Evolutionary conservation across 2,329 filamentous ascomycete species (phyloP).

Genomic region (Alternaria dauci): DNA sequence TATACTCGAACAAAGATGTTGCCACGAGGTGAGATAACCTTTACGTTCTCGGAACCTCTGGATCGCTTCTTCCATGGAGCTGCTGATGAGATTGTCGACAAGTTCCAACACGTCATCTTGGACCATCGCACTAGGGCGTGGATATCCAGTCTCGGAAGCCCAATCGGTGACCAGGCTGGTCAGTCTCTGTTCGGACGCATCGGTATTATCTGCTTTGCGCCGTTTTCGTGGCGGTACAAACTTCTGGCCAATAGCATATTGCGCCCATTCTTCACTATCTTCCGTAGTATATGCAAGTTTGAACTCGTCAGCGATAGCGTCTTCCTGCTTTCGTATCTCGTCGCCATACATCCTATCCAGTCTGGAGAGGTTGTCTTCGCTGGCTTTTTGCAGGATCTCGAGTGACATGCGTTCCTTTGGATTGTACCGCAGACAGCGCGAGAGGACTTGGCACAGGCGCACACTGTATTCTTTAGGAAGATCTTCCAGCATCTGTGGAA

Average conservation of each 20-base stretch:
- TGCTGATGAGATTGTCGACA: not conserved
- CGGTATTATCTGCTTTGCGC: not conserved
- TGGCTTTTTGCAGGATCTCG: not conserved
- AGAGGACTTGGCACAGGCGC: not conserved
- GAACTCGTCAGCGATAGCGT: not conserved
- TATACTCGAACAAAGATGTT: not conserved
- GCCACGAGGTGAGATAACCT: not conserved
- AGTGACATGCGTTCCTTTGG: not conserved
- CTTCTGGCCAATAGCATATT: not conserved
- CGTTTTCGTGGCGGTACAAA: not conserved
- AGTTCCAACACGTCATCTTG: not conserved
- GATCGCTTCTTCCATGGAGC: not conserved
- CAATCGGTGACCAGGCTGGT: fast-evolving
- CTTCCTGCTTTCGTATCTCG: fast-evolving
- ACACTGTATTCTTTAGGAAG: not conserved
- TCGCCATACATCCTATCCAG: not conserved
- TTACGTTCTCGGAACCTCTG: fast-evolving
- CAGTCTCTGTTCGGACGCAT: not conserved
- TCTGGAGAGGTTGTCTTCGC: not conserved
- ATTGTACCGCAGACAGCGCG: not conserved
- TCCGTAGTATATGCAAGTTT: not conserved
- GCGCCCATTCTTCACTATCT: not conserved
- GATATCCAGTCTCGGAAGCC: not conserved
- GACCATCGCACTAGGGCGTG: not conserved
- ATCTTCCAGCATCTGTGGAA: not conserved